A percentile compares a stretch with the other conserved stretches of the same genome.
Evolutionary conservation across 305 asterid genomes (phyloP).

Genomic region (Stenogyne calaminthoides): DNA sequence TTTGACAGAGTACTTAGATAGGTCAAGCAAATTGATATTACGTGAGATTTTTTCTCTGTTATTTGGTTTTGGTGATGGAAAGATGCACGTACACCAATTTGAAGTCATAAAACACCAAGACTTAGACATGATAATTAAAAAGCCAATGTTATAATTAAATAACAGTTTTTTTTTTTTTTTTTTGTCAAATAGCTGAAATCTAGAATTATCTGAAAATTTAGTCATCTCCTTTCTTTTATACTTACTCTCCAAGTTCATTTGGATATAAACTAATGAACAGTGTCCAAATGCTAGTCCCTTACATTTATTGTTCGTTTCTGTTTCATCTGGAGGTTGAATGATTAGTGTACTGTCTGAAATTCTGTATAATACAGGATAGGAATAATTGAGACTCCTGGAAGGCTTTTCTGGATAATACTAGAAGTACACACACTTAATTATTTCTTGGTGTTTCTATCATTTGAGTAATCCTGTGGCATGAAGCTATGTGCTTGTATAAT

Average conservation of each 20-base stretch:
- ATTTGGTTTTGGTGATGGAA: slow-evolving; percentile 9
- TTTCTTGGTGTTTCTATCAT: not conserved
- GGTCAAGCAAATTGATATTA: not conserved
- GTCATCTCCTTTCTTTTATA: no score
- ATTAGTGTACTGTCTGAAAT: not conserved
- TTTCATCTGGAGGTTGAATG: not conserved
- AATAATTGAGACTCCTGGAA: not conserved
- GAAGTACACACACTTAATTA: not conserved
- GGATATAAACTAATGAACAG: not conserved
- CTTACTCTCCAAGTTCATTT: no score
- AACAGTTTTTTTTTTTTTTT: not conserved
- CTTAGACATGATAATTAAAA: not conserved
- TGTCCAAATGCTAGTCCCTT: not conserved
- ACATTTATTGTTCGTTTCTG: not conserved
- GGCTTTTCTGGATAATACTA: not conserved
- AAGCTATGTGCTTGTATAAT: not conserved
- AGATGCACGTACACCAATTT: not conserved
- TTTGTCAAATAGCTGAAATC: not conserved
- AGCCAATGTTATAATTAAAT: not conserved
- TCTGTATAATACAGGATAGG: not conserved
- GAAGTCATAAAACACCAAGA: not conserved
- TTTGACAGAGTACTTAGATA: not conserved
- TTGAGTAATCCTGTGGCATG: not conserved
- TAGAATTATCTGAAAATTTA: not conserved
- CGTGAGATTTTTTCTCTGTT: not conserved